Evolutionary conservation across 495 filamentous ascomycete species (phyloP), one percentile per base, ranked within the genome.

Genomic region (Pseudevernia furfuracea): DNA sequence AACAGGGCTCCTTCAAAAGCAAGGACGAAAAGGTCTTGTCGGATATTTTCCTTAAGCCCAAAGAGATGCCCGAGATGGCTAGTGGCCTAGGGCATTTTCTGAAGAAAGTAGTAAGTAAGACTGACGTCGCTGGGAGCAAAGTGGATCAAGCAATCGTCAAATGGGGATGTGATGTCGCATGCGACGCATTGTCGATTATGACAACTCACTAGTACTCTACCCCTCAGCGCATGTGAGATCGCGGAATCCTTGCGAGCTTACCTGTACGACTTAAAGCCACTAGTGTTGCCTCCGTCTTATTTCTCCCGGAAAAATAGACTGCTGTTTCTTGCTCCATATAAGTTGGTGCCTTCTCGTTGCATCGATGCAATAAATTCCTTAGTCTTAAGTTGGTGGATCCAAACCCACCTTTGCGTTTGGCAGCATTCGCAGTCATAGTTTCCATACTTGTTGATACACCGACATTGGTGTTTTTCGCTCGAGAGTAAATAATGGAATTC

Each of bases 51-150:
- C 68, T 80, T 46, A 82, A 80, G 17, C 80, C 79, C 2, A 80
- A 80, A 43, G 84, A 84, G 23, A 80, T 79, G 10, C 82, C 85
- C 2, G 80, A 86, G 53, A 77, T 96, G 59, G 84, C 82, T 1
- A 82, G 81, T 65, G 88, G 89, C 4, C 68, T 96, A 63, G 87
- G 87, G 52, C 92, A 84, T 71, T 95, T 97, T 72, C 63, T 96
- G 34, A 83, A 81, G 70, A 92, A 87, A 73, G 82, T 88, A 30
- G 84, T 96, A 8, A 79, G 84, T 30, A 90, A 86, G 70, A 87
- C 86, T 0, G 87, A 92, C 69, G 78, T 96, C 68, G 84, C 85
- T 14, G 79, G 79, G 38, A 79, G 75, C 17, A 82, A 82, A 69
- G 76, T 78, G 46, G 82, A 89, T 64, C 85, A 81, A 65, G 84